phyloP scores from a whole-genome alignment of 2,329 filamentous ascomycete genomes.

The Sclerotiophoma versabilis region DNA sequence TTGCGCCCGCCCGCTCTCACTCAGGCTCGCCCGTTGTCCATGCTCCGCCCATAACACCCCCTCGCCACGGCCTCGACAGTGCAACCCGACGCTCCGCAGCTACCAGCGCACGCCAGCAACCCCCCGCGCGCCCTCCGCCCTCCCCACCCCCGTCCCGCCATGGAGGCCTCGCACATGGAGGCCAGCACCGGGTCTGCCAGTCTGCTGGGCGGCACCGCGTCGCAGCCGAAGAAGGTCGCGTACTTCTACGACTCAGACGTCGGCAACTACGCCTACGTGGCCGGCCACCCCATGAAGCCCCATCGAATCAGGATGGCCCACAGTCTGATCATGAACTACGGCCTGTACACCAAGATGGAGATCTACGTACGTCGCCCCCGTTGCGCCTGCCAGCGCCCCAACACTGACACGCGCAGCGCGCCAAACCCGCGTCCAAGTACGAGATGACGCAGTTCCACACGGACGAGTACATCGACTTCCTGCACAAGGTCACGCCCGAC shows the following conservation, averaged over 20 bases:
- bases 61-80: background rate
- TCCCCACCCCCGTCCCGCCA: slow-evolving; percentile 4
- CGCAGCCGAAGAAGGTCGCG: slow-evolving; percentile 76
- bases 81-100: too few species aligned
- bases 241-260: slow-evolving; percentile 99
- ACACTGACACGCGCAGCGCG: slow-evolving; percentile 37
- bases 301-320: slow-evolving; percentile 71
- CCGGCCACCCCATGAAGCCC: slow-evolving; percentile 72
- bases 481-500: slow-evolving; percentile 91
- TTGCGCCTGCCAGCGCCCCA: background rate
- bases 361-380: slow-evolving; percentile 63
- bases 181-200: slow-evolving; percentile 15
- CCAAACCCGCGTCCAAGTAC: slow-evolving; percentile 65
- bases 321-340: slow-evolving; percentile 74
- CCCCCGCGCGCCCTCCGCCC: background rate
- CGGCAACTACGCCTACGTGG: slow-evolving; percentile 95
- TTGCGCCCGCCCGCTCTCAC: slow-evolving; percentile 10
- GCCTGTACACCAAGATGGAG: slow-evolving; percentile 76
- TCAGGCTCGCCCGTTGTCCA: slow-evolving; percentile 1
- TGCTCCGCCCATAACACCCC: slow-evolving; percentile 1
- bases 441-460: slow-evolving; percentile 79
- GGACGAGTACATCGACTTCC: slow-evolving; percentile 75
- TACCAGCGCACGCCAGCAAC: background rate
- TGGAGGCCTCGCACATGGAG: slow-evolving; percentile 28
- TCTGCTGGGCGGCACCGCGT: slow-evolving; percentile 32